These are phyloP conservation scores for Scheffersomyces illinoinensis DNA, from an alignment of 1,139 yeast species.

Conservation along the genomic window DNA sequence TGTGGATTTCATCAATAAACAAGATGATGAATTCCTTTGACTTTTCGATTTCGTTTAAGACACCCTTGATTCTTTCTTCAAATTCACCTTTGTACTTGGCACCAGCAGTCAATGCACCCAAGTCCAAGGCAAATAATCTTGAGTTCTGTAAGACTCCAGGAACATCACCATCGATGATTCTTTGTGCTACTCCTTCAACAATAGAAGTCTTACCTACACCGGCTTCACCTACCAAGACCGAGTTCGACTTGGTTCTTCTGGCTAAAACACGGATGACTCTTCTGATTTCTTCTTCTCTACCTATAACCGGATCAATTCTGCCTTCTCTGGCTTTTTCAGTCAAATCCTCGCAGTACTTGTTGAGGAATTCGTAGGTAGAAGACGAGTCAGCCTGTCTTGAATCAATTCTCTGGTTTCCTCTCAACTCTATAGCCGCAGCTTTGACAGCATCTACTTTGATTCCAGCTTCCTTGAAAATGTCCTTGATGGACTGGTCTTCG, in stretches of 20 bases:
- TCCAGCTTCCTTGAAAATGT: constrained; percentile 71
- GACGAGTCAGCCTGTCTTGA: constrained; percentile 93
- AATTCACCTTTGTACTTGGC: constrained; percentile 98
- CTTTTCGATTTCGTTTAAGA: constrained; percentile 87
- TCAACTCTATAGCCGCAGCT: constrained; percentile 76
- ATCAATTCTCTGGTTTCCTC: constrained; percentile 92
- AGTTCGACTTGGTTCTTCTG: constrained; percentile 94
- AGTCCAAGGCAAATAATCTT: constrained; percentile 80
- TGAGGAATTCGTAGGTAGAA: constrained; percentile 76
- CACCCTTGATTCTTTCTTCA: constrained; percentile 97
- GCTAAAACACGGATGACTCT: constrained; percentile 92
- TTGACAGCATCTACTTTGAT: constrained; percentile 72
- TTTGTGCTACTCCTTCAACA: constrained; percentile 97
- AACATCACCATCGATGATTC: constrained; percentile 93
- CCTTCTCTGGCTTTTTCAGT: constrained; percentile 94
- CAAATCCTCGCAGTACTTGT: constrained; percentile 88
- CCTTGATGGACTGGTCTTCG: constrained; percentile 71
- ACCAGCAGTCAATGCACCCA: constrained; percentile 97
- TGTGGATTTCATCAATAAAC: constrained; percentile 95
- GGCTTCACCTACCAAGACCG: constrained; percentile 96
- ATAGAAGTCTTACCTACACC: constrained; percentile 99
- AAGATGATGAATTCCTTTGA: constrained; percentile 82
- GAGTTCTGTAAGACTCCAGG: constrained; percentile 84
- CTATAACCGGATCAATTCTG: constrained; percentile 95
- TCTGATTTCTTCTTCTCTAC: constrained; percentile 97